Evolutionary conservation across 1,139 yeast genomes (phyloP).

Genomic region (Blastobotrys capitulatus): DNA sequence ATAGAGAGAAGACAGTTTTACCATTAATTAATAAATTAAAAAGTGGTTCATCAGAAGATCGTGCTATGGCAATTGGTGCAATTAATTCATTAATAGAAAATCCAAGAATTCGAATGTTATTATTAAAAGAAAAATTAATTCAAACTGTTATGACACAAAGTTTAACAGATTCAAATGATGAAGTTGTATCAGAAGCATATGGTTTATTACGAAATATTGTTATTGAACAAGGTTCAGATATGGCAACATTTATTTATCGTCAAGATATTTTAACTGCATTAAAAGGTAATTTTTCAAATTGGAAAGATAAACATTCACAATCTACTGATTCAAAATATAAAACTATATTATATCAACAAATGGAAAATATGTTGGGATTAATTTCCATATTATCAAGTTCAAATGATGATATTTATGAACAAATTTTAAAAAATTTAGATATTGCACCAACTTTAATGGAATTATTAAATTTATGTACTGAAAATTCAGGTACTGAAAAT

Average conservation of each 20-base stretch:
- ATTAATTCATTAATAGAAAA: constrained; percentile 71
- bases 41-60: constrained; percentile 62
- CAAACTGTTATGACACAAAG: constrained; percentile 58
- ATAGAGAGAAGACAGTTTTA: constrained; percentile 50
- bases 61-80: constrained; percentile 72
- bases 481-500: neutral
- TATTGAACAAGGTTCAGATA: constrained; percentile 85
- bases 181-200: constrained; percentile 70
- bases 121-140: constrained; percentile 67
- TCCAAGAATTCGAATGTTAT: constrained; percentile 50
- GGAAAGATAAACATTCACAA: neutral
- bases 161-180: constrained; percentile 62
- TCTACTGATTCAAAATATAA: constrained; percentile 36
- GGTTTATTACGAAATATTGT: constrained; percentile 77
- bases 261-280: constrained; percentile 66
- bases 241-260: constrained; percentile 70
- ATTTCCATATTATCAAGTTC: constrained; percentile 62
- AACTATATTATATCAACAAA: constrained; percentile 44
- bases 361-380: constrained; percentile 70
- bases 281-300: constrained; percentile 39
- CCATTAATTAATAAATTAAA: constrained; percentile 65
- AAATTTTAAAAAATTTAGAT: constrained; percentile 40
- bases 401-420: constrained; percentile 54
- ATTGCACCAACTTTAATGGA: constrained; percentile 21
- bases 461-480: constrained; percentile 10